Evolutionary conservation across 2,329 filamentous ascomycete genomes (phyloP), one percentile per base, ranked within the genome.

Genomic region (Neocucurbitaria cava): DNA sequence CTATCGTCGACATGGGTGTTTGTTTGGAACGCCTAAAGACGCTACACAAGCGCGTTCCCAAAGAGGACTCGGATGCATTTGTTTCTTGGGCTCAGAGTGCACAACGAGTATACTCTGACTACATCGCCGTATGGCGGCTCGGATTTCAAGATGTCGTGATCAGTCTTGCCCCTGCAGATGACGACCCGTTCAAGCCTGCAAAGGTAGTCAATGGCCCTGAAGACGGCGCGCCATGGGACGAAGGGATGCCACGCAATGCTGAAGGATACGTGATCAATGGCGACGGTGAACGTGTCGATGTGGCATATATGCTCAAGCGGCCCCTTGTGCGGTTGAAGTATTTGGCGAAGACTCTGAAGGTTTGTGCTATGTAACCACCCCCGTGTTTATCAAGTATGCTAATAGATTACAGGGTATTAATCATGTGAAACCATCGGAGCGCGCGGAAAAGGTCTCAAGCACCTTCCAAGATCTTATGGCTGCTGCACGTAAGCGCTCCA

Each of bases 111-210:
- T 99, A 99, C 72, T 83, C 87, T 56, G 88, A 91, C 68, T 99
- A 98, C 72, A 82, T 98, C 28, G 87, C 87, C 69, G 88, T 89
- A 7, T 99, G 95, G 95, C 85, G 92, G 26, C 83, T 98, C 43
- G 95, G 95, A 0, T 99, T 98, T 75, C 90, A 96, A 68, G 93
- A 96, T 71, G 87, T 99, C 18, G 87, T 98, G 45, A 91, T 99
- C 65, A 98, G 96, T 71, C 85, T 98, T 30, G 92, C 92, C 1
- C 90, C 92, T 7, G 85, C 87, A 4, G 86, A 88, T 30, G 86
- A 89, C 43, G 82, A 86, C 35, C 66, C 72, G 85, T 78, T 86
- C 84, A 58, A 81, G 39, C 70, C 69, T 9, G 69, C 71, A 11
- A 76, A 69, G 50, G 54, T 73, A 5, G 65, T 76, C 15, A 65